These are phyloP conservation scores for Brasilioporus rufonigricans DNA, from an alignment of 768 basidiomycete species.

Conservation along the genomic window DNA sequence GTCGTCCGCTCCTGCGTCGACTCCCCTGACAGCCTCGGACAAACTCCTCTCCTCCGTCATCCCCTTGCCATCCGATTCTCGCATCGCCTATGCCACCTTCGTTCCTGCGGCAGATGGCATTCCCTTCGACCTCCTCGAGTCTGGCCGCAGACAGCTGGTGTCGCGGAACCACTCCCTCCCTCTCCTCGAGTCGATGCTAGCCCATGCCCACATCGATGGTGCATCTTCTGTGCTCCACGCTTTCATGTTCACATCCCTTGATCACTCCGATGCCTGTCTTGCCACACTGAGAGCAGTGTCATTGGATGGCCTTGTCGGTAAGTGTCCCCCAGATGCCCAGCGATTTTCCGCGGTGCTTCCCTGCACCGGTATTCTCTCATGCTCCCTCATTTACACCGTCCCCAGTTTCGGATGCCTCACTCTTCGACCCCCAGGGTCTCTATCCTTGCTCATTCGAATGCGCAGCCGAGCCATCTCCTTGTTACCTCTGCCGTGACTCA, in stretches of 20 bases:
- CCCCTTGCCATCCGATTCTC: constrained; percentile 40
- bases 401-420: constrained; percentile 41
- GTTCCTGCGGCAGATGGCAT: constrained; percentile 27
- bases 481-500: constrained; percentile 35
- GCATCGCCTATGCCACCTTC: constrained; percentile 48
- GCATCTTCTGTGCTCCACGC: constrained; percentile 50
- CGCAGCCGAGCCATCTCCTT: constrained; percentile 38
- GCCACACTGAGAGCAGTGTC: constrained; percentile 36
- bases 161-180: constrained; percentile 35
- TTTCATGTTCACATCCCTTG: constrained; percentile 48
- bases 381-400: constrained; percentile 8
- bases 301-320: constrained; percentile 53
- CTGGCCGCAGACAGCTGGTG: constrained; percentile 50
- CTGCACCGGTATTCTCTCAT: not conserved
- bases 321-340: constrained; percentile 25
- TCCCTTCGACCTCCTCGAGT: constrained; percentile 48
- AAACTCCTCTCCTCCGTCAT: constrained; percentile 47
- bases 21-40: constrained; percentile 36
- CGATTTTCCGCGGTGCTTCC: not conserved
- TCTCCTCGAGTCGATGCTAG: constrained; percentile 50
- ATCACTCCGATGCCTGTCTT: constrained; percentile 30
- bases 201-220: constrained; percentile 47
- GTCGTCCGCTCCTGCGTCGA: constrained; percentile 16
- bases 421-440: constrained; percentile 47
- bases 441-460: constrained; percentile 56